Conservation (phyloP, 257 asterid genomes). For the Striga asiatica region DNA sequence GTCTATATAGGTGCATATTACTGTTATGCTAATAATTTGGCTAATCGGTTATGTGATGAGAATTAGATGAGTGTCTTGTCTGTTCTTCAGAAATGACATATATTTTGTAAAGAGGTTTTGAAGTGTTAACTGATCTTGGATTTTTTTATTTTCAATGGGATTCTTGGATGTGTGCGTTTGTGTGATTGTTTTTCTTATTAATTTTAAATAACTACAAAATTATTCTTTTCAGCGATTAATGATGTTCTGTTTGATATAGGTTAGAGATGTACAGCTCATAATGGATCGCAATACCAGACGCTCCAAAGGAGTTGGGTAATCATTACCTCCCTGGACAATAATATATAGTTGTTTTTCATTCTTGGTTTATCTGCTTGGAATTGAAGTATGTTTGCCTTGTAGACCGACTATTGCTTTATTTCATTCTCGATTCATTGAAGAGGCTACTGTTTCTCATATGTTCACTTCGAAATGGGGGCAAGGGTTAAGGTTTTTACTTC, state of each 20-base stretch:
- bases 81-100: slow-evolving; percentile 3
- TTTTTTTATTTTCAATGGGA: no score
- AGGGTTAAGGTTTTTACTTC: neutral
- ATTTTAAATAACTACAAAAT: neutral
- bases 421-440: neutral
- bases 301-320: slow-evolving; percentile 69
- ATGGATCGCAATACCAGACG: slow-evolving; percentile 71
- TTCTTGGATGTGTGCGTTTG: no score
- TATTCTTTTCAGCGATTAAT: neutral
- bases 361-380: slow-evolving; percentile 10
- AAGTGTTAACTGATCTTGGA: neutral
- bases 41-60: neutral
- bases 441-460: neutral
- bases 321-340: neutral
- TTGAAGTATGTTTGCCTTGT: slow-evolving; percentile 1
- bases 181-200: no score
- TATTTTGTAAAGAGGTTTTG: neutral
- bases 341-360: neutral
- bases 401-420: neutral
- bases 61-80: neutral
- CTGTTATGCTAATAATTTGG: neutral
- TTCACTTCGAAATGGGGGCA: neutral
- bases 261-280: slow-evolving; percentile 63
- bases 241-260: slow-evolving; percentile 24
- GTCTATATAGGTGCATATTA: neutral